Base-by-base conservation (phyloP, 2,329 filamentous ascomycete genomes). In the Sodiomyces alkalinus region DNA sequence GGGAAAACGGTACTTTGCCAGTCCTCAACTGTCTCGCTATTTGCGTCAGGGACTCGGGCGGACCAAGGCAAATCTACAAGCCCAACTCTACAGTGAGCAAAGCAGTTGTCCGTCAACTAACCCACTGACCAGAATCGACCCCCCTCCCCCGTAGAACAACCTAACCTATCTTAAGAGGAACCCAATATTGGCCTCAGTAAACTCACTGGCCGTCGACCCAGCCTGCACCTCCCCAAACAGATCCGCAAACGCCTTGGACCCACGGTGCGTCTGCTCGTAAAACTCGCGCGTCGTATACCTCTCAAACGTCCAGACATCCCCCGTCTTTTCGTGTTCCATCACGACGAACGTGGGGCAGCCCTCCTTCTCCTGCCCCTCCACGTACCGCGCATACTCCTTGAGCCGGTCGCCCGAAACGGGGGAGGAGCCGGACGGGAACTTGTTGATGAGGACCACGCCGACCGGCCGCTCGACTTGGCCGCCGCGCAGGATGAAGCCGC, bases 221-320 rank as follows among this genome's bases (percentile, higher is more conserved):
- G 21, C 21, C 23, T 17, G 10, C 15, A 15, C 18, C n/a, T 11
- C 23, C 6, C 9, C 23, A n/a, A 22, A 22, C 11, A n/a, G 11
- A n/a, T 10, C 21, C 6, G 11, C 21, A 22, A 6, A 17, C 8
- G 13, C 23, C 8, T 17, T 17, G 9, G 21, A 22, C 21, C 13
- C 13, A 12, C 11, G 13, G 21, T 22, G 23, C 23, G 6, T 26
- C 23, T 26, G 13, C 15, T 18, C 23, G 10, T 15, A 15, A 11
- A 10, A 15, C n/a, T 15, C 14, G 15, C 12, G 17, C 15, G 14
- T 26, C n/a, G 14, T 26, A 17, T 26, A 26, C n/a, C 23, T 15
- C 23, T 26, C 23, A 15, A 26, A 26, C 5, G 23, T 26, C 23
- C 23, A 26, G 13, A 26, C 10, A 15, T 26, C 23, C 15, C 23